phyloP scores from a whole-genome alignment of 2,329 filamentous ascomycete genomes.

The Fusarium tanahbumbuense region DNA sequence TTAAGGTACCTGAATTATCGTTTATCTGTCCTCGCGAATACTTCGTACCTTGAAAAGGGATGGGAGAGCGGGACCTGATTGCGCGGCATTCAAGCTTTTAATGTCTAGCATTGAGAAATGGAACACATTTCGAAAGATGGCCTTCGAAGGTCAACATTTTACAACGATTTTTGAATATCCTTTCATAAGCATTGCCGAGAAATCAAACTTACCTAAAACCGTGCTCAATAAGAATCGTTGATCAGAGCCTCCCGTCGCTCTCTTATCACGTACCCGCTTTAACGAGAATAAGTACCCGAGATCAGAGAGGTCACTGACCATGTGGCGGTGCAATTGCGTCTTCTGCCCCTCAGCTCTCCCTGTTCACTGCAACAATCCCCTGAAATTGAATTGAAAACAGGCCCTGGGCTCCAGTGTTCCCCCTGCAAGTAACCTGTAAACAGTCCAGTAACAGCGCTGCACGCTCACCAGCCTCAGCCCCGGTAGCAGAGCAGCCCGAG shows the following conservation, averaged over 20 bases:
- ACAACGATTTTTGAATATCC: not conserved
- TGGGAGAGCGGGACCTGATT: slow-evolving; percentile 40
- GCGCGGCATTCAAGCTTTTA: slow-evolving; percentile 23
- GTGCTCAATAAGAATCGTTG: slow-evolving; percentile 5
- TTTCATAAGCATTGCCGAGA: not conserved
- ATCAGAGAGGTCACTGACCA: slow-evolving; percentile 16
- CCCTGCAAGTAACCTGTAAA: slow-evolving; percentile 31
- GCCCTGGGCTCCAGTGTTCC: slow-evolving; percentile 42
- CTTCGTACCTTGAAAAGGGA: slow-evolving; percentile 36
- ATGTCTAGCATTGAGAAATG: slow-evolving; percentile 19
- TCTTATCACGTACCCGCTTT: slow-evolving; percentile 5
- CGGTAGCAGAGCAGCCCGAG: slow-evolving; percentile 33
- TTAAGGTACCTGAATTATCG: slow-evolving; percentile 20
- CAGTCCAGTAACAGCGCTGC: slow-evolving; percentile 15
- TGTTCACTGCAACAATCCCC: slow-evolving; percentile 20
- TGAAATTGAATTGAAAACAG: slow-evolving; percentile 34
- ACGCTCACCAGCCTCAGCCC: slow-evolving; percentile 31
- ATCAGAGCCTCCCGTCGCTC: slow-evolving; percentile 3
- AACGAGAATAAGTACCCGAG: slow-evolving; percentile 14
- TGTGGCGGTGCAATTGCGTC: slow-evolving; percentile 35
- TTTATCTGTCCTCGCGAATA: slow-evolving; percentile 39
- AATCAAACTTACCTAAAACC: not conserved
- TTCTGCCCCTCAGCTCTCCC: slow-evolving; percentile 29
- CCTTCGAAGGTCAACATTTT: no score
- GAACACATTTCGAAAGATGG: not conserved